Conservation (phyloP, 148 eudicot genomes). For the Vaccinium myrtillus region DNA sequence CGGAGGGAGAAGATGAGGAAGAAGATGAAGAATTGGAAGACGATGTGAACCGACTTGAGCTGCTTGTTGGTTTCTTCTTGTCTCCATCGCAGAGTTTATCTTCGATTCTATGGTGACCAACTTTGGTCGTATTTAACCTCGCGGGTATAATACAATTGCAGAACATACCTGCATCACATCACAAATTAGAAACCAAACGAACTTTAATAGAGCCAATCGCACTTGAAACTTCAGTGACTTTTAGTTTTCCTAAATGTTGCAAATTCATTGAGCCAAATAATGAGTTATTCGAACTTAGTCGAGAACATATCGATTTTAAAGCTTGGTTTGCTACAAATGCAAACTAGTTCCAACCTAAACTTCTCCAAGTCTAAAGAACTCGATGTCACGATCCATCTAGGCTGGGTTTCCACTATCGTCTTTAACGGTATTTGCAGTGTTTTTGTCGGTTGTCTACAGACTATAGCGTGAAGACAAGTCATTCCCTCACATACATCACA, state of each 20-base stretch:
- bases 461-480: no score
- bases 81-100: slow-evolving; percentile 36
- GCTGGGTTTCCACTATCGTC: no score
- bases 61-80: slow-evolving; percentile 32
- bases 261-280: neutral
- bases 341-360: neutral
- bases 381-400: neutral
- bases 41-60: slow-evolving; percentile 26
- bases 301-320: neutral
- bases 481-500: no score
- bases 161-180: slow-evolving; percentile 26
- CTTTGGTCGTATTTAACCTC: slow-evolving; percentile 33
- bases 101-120: slow-evolving; percentile 29
- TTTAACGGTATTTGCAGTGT: no score
- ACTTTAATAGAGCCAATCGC: neutral
- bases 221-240: neutral
- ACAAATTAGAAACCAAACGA: neutral
- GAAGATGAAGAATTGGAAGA: slow-evolving; percentile 33
- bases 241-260: neutral
- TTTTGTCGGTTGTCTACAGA: no score
- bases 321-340: neutral
- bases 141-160: slow-evolving; percentile 39
- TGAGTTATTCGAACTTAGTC: neutral
- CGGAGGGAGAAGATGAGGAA: slow-evolving; percentile 28
- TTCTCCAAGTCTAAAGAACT: neutral